phyloP scores from a whole-genome alignment of 2,329 filamentous ascomycete species.

The Thelonectria blattea region DNA sequence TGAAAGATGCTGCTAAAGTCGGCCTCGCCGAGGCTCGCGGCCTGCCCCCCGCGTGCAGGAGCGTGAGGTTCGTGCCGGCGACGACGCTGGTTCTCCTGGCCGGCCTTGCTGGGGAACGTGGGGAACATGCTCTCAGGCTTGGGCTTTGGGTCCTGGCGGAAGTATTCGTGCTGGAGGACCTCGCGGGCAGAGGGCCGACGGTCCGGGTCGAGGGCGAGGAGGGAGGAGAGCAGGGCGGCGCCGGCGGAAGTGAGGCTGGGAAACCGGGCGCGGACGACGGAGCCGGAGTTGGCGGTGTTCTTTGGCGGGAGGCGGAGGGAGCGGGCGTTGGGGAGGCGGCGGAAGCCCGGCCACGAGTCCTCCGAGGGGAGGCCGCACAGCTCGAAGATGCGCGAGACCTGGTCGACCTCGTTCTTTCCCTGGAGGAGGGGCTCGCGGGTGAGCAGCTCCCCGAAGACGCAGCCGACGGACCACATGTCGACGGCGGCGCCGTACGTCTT shows the following conservation, averaged over 20 bases:
- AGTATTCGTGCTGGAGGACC: slow-evolving; percentile 83
- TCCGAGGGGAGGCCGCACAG: slow-evolving; percentile 87
- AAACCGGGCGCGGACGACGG: slow-evolving; percentile 77
- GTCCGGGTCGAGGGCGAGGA: slow-evolving; percentile 78
- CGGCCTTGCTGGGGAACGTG: slow-evolving; percentile 94
- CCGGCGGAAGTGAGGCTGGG: slow-evolving; percentile 81
- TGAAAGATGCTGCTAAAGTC: slow-evolving; percentile 78
- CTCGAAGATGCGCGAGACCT: slow-evolving; percentile 85
- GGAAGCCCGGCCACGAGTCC: slow-evolving; percentile 84
- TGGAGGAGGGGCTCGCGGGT: slow-evolving; percentile 83
- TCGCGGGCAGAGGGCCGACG: slow-evolving; percentile 73
- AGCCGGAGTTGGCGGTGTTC: slow-evolving; percentile 47
- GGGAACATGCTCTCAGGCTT: slow-evolving; percentile 94
- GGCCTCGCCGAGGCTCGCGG: slow-evolving; percentile 58
- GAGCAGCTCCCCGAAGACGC: slow-evolving; percentile 92
- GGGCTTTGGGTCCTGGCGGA: slow-evolving; percentile 85
- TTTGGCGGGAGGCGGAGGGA: slow-evolving; percentile 74
- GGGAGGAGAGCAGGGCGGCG: slow-evolving; percentile 67
- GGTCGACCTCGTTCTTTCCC: slow-evolving; percentile 90
- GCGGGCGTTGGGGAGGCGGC: slow-evolving; percentile 84
- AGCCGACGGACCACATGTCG: slow-evolving; percentile 96
- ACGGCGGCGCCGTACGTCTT: slow-evolving; percentile 76
- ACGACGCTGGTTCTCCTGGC: slow-evolving; percentile 74
- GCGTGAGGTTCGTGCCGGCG: slow-evolving; percentile 78
- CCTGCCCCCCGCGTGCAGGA: slow-evolving; percentile 78